Conservation (phyloP, 1,139 yeast species). For the Blastobotrys apis region DNA sequence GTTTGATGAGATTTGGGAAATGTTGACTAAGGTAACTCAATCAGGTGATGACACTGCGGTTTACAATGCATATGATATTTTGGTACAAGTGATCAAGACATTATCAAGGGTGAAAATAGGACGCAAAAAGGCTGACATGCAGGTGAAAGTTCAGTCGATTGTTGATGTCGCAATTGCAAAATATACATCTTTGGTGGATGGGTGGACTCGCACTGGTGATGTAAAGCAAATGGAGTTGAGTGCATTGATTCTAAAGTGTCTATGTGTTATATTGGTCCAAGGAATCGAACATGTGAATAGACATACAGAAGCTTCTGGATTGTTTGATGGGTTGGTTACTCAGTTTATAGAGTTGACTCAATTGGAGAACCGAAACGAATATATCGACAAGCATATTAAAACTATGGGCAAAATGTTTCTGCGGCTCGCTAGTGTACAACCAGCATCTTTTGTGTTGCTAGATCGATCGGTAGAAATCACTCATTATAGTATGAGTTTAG, state of each 20-base stretch:
- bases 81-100: constrained; percentile 73
- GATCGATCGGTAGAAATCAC: constrained; percentile 35
- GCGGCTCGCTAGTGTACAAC: constrained; percentile 52
- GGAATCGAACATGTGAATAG: constrained; percentile 70
- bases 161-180: constrained; percentile 34
- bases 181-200: constrained; percentile 55
- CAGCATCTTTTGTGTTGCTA: constrained; percentile 67
- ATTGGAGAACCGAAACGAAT: constrained; percentile 26
- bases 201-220: constrained; percentile 47
- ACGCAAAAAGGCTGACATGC: constrained; percentile 73
- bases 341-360: constrained; percentile 52
- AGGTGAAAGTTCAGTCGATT: constrained; percentile 48
- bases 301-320: constrained; percentile 54
- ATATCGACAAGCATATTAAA: constrained; percentile 65
- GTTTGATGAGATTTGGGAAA: constrained; percentile 57
- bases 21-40: constrained; percentile 42
- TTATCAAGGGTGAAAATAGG: constrained; percentile 78
- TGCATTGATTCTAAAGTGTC: constrained; percentile 67
- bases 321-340: constrained; percentile 51
- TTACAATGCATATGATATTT: constrained; percentile 58
- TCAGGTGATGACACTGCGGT: constrained; percentile 48
- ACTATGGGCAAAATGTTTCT: constrained; percentile 74
- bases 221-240: constrained; percentile 59
- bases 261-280: constrained; percentile 70
- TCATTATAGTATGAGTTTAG: constrained; percentile 56